Evolutionary conservation across 1,139 yeast species (phyloP), one percentile per base, ranked within the genome.

Genomic region (Blastobotrys illinoisensis): DNA sequence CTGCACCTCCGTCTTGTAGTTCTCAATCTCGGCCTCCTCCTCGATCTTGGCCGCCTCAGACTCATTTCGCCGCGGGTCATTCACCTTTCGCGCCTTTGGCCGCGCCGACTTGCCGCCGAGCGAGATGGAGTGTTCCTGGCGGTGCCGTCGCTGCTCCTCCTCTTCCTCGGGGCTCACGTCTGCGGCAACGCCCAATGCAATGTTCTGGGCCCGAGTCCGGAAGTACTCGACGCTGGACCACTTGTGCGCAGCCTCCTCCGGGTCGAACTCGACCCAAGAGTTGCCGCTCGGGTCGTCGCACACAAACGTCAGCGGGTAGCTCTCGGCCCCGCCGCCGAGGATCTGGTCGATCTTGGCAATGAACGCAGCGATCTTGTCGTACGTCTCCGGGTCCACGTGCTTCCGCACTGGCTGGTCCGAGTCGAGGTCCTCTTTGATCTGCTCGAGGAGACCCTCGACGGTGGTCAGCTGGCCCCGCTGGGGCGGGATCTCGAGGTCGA

Each of bases 211-310:
- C 45, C 89, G 89, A 3, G 95, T 81, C 73, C 99, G 81, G 64
- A 80, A 74, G 71, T 93, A 93, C 64, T 90, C 95, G 48, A 79
- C 77, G 73, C 84, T 86, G 26, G 95, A 80, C 97, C 98, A 91
- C 68, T 90, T 89, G 71, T 89, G 96, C 53, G 87, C 76, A 11
- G 96, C 79, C 69, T 91, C 97, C 55, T 88, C 91, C 19, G 98
- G 98, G 56, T 81, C 73, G 67, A 80, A 90, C 69, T 90, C 97
- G 55, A 95, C 85, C 96, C 97, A 95, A 1, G 98, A 91, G 73
- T 95, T 93, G 19, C 99, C 99, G 0, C 97, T 82, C 36, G 99
- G 98, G 72, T 93, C 99, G 70, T 91, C 97, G 18, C 90, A 74
- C 16, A 81, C 77, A 52, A 95, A 79, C 0, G 96, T 88, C 59